Conservation (phyloP, 2,329 filamentous ascomycete genomes). For the Stemphylium lycopersici region DNA sequence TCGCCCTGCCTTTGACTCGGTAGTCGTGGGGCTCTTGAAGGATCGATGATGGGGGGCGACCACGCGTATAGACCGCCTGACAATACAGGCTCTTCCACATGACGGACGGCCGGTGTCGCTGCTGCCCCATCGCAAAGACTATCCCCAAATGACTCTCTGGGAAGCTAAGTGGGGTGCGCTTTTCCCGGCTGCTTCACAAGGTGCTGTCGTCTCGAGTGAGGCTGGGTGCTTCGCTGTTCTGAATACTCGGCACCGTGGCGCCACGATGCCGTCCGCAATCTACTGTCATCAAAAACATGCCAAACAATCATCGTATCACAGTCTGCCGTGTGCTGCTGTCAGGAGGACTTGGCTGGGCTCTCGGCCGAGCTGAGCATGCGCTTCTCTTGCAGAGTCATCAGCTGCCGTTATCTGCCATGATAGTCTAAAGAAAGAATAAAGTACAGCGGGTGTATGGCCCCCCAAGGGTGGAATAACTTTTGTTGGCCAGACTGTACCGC, state of each 20-base stretch:
- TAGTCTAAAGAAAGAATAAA: not conserved
- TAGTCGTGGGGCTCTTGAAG: not conserved
- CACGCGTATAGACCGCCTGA: not conserved
- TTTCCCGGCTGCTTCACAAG: not conserved
- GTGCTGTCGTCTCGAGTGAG: not conserved
- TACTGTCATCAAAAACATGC: not conserved
- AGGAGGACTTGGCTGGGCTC: not conserved
- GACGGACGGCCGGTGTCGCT: not conserved
- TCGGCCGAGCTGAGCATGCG: not conserved
- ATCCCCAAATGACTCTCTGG: not conserved
- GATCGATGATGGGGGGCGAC: not conserved
- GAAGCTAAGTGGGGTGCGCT: not conserved
- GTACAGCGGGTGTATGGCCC: not conserved
- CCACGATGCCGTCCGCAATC: not conserved
- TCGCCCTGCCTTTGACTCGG: not conserved
- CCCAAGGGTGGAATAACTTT: not conserved
- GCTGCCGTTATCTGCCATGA: not conserved
- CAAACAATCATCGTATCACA: slow-evolving; percentile 1
- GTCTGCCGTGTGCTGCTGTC: not conserved
- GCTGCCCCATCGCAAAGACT: not conserved
- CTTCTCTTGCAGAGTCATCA: not conserved
- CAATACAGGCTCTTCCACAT: not conserved
- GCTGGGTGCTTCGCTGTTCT: no score
- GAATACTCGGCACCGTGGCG: not conserved
- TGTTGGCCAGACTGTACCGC: not conserved